phyloP scores from a whole-genome alignment of 768 basidiomycete species.

The Tephrocybe sp. region DNA sequence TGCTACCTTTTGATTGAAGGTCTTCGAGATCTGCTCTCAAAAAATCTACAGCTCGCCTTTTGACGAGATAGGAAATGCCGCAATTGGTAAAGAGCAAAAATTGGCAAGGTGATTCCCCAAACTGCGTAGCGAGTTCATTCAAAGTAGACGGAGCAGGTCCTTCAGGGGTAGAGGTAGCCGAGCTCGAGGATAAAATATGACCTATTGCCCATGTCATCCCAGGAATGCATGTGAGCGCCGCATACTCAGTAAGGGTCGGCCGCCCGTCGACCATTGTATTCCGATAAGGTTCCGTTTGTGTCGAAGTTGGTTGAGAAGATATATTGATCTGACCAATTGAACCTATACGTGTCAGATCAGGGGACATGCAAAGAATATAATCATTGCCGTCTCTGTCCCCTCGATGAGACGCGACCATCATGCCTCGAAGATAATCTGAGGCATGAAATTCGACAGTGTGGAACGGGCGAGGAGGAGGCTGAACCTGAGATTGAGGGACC shows the following conservation, averaged over 20 bases:
- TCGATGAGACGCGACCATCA: slow-evolving; percentile 68
- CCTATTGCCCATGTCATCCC: slow-evolving; percentile 87
- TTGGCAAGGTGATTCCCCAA: slow-evolving; percentile 68
- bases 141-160: slow-evolving; percentile 53
- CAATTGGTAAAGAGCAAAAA: slow-evolving; percentile 89
- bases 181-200: slow-evolving; percentile 36
- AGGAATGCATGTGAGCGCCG: slow-evolving; percentile 72
- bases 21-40: slow-evolving; percentile 80
- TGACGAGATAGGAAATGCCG: slow-evolving; percentile 76
- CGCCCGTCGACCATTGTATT: slow-evolving; percentile 34
- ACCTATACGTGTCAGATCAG: slow-evolving; percentile 73
- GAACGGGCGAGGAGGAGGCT: slow-evolving; percentile 53
- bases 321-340: slow-evolving; percentile 62
- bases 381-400: slow-evolving; percentile 74
- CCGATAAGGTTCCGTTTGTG: slow-evolving; percentile 32
- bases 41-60: slow-evolving; percentile 84
- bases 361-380: slow-evolving; percentile 70
- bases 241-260: slow-evolving; percentile 73
- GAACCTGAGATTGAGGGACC: slow-evolving; percentile 39
- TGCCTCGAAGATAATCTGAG: slow-evolving; percentile 63
- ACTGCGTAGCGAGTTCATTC: slow-evolving; percentile 83
- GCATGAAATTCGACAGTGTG: slow-evolving; percentile 57
- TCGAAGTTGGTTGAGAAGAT: slow-evolving; percentile 37
- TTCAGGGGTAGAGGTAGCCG: slow-evolving; percentile 28
- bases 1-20: slow-evolving; percentile 70